Conservation (phyloP, 306 rosid species). For the Acacia acuminata region DNA sequence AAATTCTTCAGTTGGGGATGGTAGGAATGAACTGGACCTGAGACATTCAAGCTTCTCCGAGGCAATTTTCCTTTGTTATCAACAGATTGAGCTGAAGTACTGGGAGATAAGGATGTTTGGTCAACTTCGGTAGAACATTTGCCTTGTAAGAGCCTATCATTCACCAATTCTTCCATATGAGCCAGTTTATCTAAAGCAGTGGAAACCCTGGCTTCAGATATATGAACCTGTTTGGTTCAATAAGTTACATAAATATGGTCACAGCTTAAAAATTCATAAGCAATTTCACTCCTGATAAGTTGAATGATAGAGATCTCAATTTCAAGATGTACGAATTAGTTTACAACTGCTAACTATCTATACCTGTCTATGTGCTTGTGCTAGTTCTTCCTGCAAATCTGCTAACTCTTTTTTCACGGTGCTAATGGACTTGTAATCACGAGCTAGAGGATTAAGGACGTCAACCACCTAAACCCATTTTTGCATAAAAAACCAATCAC, state of each 20-base stretch:
- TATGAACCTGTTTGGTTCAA: slow-evolving; percentile 78
- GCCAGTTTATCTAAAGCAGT: slow-evolving; percentile 97
- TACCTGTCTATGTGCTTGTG: slow-evolving; percentile 89
- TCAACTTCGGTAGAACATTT: slow-evolving; percentile 49
- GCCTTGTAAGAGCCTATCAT: slow-evolving; percentile 74
- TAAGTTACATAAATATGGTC: slow-evolving; percentile 22
- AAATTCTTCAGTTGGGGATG: slow-evolving; percentile 90
- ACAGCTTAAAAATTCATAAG: neutral
- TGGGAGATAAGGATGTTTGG: slow-evolving; percentile 54
- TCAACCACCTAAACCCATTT: slow-evolving; percentile 34
- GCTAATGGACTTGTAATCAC: slow-evolving; percentile 85
- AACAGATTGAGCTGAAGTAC: slow-evolving; percentile 52
- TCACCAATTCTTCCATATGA: slow-evolving; percentile 94
- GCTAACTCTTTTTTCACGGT: slow-evolving; percentile 95
- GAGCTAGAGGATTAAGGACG: slow-evolving; percentile 89
- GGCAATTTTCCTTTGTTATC: slow-evolving; percentile 43
- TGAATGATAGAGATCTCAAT: neutral
- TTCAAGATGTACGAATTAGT: slow-evolving; percentile 22
- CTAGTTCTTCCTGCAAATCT: slow-evolving; percentile 81
- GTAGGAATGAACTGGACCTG: slow-evolving; percentile 90
- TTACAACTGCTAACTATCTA: neutral
- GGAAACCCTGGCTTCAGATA: slow-evolving; percentile 88
- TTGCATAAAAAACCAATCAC: neutral
- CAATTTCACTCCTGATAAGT: neutral
- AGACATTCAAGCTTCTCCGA: slow-evolving; percentile 68